Evolutionary conservation across 495 filamentous ascomycete species (phyloP).

Genomic region (Lepraria neglecta): DNA sequence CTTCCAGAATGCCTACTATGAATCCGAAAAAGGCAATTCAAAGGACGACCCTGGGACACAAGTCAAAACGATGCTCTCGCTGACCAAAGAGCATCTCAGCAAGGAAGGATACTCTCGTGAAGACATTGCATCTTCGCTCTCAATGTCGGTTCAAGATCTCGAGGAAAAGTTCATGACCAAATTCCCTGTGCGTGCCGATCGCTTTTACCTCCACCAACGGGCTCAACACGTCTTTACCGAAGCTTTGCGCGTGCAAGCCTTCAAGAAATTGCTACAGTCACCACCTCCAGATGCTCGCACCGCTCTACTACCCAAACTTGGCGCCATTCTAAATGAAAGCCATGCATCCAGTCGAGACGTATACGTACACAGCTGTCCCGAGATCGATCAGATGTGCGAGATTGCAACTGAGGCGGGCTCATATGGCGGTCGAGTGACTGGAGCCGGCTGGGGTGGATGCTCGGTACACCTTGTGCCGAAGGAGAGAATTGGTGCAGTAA

Average conservation of each 20-base stretch:
- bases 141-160: slow-evolving; percentile 61
- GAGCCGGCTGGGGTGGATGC: slow-evolving; percentile 96
- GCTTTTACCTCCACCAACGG: slow-evolving; percentile 81
- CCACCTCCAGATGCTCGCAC: slow-evolving; percentile 41
- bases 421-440: slow-evolving; percentile 82
- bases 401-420: slow-evolving; percentile 72
- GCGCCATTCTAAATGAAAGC: slow-evolving; percentile 81
- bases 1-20: slow-evolving; percentile 75
- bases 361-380: slow-evolving; percentile 85
- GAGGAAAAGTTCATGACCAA: slow-evolving; percentile 67
- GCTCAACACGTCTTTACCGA: slow-evolving; percentile 87
- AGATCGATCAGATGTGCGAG: slow-evolving; percentile 79
- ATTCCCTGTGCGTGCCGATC: slow-evolving; percentile 80
- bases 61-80: slow-evolving; percentile 59
- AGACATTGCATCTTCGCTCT: slow-evolving; percentile 71
- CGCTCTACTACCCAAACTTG: slow-evolving; percentile 61
- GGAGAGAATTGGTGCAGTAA: slow-evolving; percentile 77
- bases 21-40: slow-evolving; percentile 34
- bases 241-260: slow-evolving; percentile 76
- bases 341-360: slow-evolving; percentile 75
- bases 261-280: slow-evolving; percentile 55
- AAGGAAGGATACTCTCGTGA: slow-evolving; percentile 80
- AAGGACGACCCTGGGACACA: slow-evolving; percentile 55
- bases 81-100: slow-evolving; percentile 59
- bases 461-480: slow-evolving; percentile 86